Base-by-base conservation (phyloP, 1,284 basidiomycete species). In the Cutaneotrichosporon curvatum region DNA sequence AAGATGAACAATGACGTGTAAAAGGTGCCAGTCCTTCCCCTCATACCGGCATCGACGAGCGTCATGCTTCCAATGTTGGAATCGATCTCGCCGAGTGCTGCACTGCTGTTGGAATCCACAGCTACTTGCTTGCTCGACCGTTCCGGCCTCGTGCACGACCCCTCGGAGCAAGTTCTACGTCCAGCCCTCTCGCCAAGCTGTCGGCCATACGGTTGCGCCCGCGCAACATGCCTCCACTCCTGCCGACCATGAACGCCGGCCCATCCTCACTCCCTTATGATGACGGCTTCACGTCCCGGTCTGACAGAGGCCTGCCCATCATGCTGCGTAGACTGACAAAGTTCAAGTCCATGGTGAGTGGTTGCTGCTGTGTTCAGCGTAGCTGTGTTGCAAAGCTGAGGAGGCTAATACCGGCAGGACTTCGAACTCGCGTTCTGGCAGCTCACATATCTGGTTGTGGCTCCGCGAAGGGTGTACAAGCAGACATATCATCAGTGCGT, bases 341-440 rank as follows among this genome's bases (percentile, higher is more conserved):
- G 53, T 84, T 89, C 60, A 83, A 85, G 49, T 84, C 88, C 66
- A 90, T 91, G 87, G 87, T 85, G 55, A 39, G 79, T 64, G 25
- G 12, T 11, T 23, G 22, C 15, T 32, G n/a, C 3, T 8, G n/a
- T n/a, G 15, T 12, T 37, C 36, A 16, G 15, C 6, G 34, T 5
- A 5, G 23, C 21, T 33, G 36, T n/a, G n/a, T 38, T 14, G 34
- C 9, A 7, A 41, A 15, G 10, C 19, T 19, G 25, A 22, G n/a
- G 15, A 14, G 20, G n/a, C n/a, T 21, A n/a, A n/a, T 37, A 25
- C 36, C 19, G 12, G 23, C 67, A 94, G 89, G 90, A 95, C 70
- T 94, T 95, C 72, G 90, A 95, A 70, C 74, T 92, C 46, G 91
- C 91, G 19, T 84, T 86, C 37, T 94, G 89, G 87, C 88, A 94